Evolutionary conservation across 768 basidiomycete genomes (phyloP), one percentile per base, ranked within the genome.

Genomic region (Collybia nuda): DNA sequence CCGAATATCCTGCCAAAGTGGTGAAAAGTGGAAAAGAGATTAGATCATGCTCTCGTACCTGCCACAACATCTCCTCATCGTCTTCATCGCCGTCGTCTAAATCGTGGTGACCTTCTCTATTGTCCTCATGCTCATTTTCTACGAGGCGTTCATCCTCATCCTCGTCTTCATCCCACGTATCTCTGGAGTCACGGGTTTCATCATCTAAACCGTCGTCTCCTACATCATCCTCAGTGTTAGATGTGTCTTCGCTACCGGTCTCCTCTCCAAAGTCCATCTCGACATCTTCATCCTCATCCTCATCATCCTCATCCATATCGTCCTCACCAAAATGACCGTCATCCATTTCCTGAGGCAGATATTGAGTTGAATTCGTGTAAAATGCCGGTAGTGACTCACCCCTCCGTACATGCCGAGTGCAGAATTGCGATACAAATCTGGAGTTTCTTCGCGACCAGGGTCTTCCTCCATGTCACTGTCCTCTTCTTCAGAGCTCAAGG

Each of bases 391-490:
- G 36, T 39, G 43, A 79, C 90, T 71, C 72, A 93, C 91, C 36
- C 91, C 92, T 62, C 83, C 86, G 65, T 86, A 93, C 94, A 98
- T 94, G 54, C 95, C 97, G 32, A 99, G 78, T 8, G 97, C 91
- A 1, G 97, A 98, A 66, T 93, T 94, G 40, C 95, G 87, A 69
- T 98, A 98, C 17, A 98, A 72, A 67, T 98, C 93, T 3, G 93
- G 92, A 1, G 93, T 92, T 64, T 90, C 89, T 64, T 90, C 89
- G 7, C 88, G 80, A 23, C 68, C 78, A 22, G 64, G 68, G 29
- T 74, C 81, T 45, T 78, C 82, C 6, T 71, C 74, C 17, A 79
- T 79, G n/a, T 82, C 82, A 7, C 80, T 83, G 14, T 83, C 82
- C 3, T 84, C 82, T 1, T 84, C 82, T 2, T 78, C 79, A 5